Conservation (phyloP, 495 filamentous ascomycete genomes). For the Trichoderma erinaceum region DNA sequence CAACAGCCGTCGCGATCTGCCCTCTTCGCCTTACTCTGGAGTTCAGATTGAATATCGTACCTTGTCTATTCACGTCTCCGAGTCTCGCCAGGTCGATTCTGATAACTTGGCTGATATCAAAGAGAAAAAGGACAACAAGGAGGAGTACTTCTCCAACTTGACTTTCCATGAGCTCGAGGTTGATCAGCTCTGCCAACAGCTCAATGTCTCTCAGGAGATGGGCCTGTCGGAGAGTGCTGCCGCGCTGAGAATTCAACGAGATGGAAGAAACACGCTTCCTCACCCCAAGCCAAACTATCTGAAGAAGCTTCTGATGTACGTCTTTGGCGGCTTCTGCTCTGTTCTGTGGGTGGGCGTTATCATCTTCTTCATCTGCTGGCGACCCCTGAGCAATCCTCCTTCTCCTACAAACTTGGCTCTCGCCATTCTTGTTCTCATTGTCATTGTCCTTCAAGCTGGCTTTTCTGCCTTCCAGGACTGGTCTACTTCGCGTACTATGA, state of each 20-base stretch:
- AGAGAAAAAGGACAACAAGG: not conserved
- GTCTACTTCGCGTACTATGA: constrained; percentile 32
- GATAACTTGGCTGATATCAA: not conserved
- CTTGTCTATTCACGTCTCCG: constrained; percentile 7
- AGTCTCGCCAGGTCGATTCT: constrained; percentile 7
- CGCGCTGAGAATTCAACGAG: not conserved
- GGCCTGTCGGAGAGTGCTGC: constrained; percentile 1
- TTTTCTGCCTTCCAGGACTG: constrained; percentile 37
- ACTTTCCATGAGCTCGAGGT: constrained; percentile 7
- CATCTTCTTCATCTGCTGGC: constrained; percentile 35
- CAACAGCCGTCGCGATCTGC: not conserved
- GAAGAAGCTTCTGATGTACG: constrained; percentile 27
- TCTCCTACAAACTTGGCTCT: constrained; percentile 29
- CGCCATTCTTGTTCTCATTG: constrained; percentile 32
- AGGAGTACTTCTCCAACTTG: constrained; percentile 11
- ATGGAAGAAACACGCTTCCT: constrained; percentile 30
- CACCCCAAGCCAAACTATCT: constrained; percentile 24
- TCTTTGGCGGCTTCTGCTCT: constrained; percentile 36
- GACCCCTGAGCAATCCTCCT: constrained; percentile 31
- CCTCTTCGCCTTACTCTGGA: constrained; percentile 2
- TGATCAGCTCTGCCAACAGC: constrained; percentile 1
- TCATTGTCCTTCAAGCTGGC: constrained; percentile 31
- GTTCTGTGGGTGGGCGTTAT: constrained; percentile 32
- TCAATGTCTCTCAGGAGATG: constrained; percentile 6
- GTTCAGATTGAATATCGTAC: constrained; percentile 12